These are phyloP conservation scores for Ambrosia hybrid DNA, from an alignment of 140 eudicot species.

Conservation along the genomic window DNA sequence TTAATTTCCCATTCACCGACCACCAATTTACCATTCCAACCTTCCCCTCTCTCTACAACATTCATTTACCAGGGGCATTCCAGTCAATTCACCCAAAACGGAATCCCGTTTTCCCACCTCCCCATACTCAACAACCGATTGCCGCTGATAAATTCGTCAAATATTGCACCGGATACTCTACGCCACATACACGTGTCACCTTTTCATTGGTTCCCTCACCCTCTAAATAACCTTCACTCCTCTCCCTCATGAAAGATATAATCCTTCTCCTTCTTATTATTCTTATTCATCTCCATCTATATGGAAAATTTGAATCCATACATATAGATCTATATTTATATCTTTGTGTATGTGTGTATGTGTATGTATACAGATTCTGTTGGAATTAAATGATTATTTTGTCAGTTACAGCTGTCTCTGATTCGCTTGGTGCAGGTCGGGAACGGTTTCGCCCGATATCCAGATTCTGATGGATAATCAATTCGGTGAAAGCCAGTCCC, in stretches of 20 bases:
- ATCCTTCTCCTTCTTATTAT: neutral
- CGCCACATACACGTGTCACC: slow-evolving; percentile 40
- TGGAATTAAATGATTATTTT: neutral
- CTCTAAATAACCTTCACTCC: slow-evolving; percentile 32
- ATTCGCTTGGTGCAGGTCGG: slow-evolving; percentile 99
- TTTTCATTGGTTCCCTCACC: slow-evolving; percentile 29
- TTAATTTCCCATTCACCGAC: neutral
- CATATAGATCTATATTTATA: slow-evolving; percentile 20
- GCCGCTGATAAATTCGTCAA: slow-evolving; percentile 27
- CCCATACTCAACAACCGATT: slow-evolving; percentile 20
- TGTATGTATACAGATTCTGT: neutral
- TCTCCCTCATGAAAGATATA: neutral
- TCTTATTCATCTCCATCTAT: neutral
- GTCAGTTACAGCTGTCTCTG: slow-evolving; percentile 59
- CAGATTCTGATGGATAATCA: no score
- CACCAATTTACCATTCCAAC: neutral
- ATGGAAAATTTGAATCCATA: no score
- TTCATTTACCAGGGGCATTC: slow-evolving; percentile 7
- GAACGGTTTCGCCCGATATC: slow-evolving; percentile 36
- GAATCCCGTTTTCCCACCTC: slow-evolving; percentile 29
- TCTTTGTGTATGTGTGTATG: neutral
- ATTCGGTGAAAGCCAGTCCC: no score
- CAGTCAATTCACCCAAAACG: slow-evolving; percentile 1
- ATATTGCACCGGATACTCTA: slow-evolving; percentile 17
- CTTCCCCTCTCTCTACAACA: neutral